These are phyloP conservation scores for Spirogloea muscicola DNA, from an alignment of 139 green algal species.

Conservation along the genomic window DNA sequence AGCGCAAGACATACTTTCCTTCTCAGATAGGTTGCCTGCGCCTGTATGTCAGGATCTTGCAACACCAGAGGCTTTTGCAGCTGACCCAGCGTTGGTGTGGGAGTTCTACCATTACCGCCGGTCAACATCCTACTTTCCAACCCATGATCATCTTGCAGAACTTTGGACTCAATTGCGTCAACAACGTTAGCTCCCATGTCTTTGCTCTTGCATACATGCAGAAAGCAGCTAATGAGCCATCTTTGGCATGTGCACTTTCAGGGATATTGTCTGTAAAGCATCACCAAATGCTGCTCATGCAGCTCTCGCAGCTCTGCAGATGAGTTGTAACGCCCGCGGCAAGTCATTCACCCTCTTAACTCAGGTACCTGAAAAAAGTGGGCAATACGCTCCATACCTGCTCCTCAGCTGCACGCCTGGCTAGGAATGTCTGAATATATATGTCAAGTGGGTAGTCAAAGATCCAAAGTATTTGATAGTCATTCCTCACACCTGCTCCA, in stretches of 20 bases:
- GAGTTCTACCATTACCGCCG: conserved; percentile 56
- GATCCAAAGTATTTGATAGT: no score
- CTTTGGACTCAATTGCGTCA: no score
- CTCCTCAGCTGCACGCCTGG: no score
- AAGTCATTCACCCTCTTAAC: conserved; percentile 52
- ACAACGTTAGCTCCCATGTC: no score
- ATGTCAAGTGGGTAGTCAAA: no score
- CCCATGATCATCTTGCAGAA: no score
- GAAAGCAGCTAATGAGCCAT: no score
- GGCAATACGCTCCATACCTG: no score
- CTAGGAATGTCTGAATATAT: background rate
- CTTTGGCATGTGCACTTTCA: no score
- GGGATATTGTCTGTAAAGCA: conserved; percentile 8
- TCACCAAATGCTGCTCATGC: conserved; percentile 35
- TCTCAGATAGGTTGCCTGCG: background rate
- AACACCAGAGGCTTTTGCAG: conserved; percentile 55
- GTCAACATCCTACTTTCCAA: no score
- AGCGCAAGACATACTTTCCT: background rate
- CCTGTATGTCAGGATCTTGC: conserved; percentile 39
- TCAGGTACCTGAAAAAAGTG: no score
- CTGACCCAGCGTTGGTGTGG: conserved; percentile 56
- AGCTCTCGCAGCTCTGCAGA: conserved; percentile 44
- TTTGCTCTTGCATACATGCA: no score
- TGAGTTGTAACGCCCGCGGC: conserved; percentile 19
- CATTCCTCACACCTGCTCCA: background rate